Percentiles rank a stretch among this genome's conserved stretches.
Conservation (phyloP, 2,329 filamentous ascomycete genomes). For the Penicillium sp. region DNA sequence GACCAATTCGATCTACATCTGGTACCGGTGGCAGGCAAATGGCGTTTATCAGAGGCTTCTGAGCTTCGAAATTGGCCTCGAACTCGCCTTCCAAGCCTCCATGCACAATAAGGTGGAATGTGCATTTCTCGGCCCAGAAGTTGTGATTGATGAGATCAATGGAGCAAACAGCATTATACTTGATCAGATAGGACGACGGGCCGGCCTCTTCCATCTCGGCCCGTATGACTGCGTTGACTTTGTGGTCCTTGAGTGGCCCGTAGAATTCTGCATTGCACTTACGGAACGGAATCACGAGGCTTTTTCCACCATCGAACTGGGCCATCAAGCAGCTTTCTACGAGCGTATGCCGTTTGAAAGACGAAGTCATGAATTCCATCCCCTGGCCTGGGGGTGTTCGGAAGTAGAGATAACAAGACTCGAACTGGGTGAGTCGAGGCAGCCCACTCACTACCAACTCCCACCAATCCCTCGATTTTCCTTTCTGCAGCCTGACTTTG, state of each 20-base stretch:
- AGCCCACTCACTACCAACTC: constrained; percentile 30
- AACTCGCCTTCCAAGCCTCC: constrained; percentile 32
- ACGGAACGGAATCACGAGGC: constrained; percentile 30
- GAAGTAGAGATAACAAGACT: constrained; percentile 31
- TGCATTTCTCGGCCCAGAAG: constrained; percentile 33
- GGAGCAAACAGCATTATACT: constrained; percentile 31
- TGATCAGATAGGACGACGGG: constrained; percentile 4
- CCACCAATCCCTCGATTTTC: constrained; percentile 26
- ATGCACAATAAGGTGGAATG: constrained; percentile 27
- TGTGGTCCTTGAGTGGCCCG: constrained; percentile 31
- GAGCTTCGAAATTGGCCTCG: constrained; percentile 15
- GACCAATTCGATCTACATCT: constrained; percentile 9
- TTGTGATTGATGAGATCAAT: constrained; percentile 27
- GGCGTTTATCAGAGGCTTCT: constrained; percentile 11
- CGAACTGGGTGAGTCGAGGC: constrained; percentile 23
- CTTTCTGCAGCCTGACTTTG: constrained; percentile 15
- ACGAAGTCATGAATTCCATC: constrained; percentile 30
- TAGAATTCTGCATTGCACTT: constrained; percentile 26
- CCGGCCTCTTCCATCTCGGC: constrained; percentile 1
- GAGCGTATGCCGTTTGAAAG: constrained; percentile 25
- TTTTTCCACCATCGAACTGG: constrained; percentile 24
- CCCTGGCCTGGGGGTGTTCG: constrained; percentile 26
- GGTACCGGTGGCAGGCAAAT: constrained; percentile 18
- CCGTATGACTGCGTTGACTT: constrained; percentile 17
- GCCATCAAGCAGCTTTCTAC: constrained; percentile 32